A percentile compares a stretch with the other conserved stretches of the same genome.
Evolutionary conservation across 129 eudicot genomes (phyloP).

Genomic region (Flaveria sonorensis): DNA sequence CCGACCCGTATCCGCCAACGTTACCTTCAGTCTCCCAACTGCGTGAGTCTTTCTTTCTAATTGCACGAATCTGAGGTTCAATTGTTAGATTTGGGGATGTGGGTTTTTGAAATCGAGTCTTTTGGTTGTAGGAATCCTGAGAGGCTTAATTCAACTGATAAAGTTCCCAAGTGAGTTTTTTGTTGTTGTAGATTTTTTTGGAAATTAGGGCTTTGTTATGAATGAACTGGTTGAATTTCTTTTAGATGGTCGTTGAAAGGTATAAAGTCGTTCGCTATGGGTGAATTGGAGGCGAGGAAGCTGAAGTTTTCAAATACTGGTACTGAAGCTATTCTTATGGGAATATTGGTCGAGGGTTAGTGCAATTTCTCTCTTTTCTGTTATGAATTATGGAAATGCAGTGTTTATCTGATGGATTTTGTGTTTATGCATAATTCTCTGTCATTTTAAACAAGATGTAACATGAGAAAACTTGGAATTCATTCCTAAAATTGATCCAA

Average conservation of each 20-base stretch:
- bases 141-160: slow-evolving; percentile 47
- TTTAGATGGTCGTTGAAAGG: slow-evolving; percentile 82
- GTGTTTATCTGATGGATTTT: not conserved
- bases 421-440: not conserved
- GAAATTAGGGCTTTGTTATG: slow-evolving; percentile 10
- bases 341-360: slow-evolving; percentile 74
- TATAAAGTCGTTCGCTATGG: slow-evolving; percentile 71
- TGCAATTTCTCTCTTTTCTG: not conserved
- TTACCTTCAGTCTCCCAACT: slow-evolving; percentile 69
- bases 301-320: slow-evolving; percentile 58
- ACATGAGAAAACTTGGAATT: not conserved
- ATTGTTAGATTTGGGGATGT: not conserved
- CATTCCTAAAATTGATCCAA: too few species aligned
- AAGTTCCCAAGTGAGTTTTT: slow-evolving; percentile 64
- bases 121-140: slow-evolving; percentile 59
- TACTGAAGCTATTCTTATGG: slow-evolving; percentile 78
- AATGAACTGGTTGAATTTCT: slow-evolving; percentile 22
- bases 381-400: too few species aligned
- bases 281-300: slow-evolving; percentile 85
- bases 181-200: not conserved
- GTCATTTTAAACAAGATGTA: not conserved
- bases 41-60: slow-evolving; percentile 44
- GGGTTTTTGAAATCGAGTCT: slow-evolving; percentile 14
- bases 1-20: slow-evolving; percentile 46
- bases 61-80: not conserved